Conservation (phyloP, 148 eudicot species). For the Camellia lanceoleosa region DNA sequence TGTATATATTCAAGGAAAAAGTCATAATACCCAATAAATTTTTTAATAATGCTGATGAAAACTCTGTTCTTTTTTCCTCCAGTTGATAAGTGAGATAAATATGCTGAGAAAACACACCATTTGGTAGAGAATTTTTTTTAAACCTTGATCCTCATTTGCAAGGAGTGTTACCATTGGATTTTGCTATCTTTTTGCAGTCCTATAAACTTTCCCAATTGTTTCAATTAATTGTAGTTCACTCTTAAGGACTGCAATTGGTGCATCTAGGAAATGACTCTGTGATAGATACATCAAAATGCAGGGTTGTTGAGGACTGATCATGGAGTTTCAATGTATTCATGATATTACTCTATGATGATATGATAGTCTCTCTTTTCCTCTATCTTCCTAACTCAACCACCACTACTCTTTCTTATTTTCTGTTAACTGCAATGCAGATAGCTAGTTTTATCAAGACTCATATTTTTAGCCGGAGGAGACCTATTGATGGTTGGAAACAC, state of each 20-base stretch:
- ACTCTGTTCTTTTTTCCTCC: not conserved
- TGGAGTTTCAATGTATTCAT: not conserved
- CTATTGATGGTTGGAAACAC: conserved; percentile 98
- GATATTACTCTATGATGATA: not conserved
- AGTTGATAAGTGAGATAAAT: too few species aligned
- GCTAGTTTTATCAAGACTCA: conserved; percentile 96
- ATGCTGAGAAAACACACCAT: too few species aligned
- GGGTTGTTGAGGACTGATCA: not conserved
- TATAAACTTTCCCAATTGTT: not conserved
- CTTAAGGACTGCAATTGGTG: not conserved
- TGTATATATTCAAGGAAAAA: not conserved
- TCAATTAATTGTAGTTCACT: not conserved
- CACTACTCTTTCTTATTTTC: not conserved
- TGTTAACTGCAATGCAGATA: conserved; percentile 47
- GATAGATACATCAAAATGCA: not conserved
- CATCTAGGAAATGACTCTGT: not conserved
- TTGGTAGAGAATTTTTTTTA: not conserved
- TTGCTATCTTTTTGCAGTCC: not conserved
- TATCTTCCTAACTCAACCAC: not conserved
- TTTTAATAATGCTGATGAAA: too few species aligned
- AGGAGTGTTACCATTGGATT: not conserved
- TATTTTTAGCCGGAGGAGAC: conserved; percentile 94
- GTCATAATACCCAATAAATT: not conserved
- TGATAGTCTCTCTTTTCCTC: not conserved
- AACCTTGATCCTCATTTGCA: not conserved